Conservation (phyloP, 2,329 filamentous ascomycete species). For the Sclerotinia borealis region DNA sequence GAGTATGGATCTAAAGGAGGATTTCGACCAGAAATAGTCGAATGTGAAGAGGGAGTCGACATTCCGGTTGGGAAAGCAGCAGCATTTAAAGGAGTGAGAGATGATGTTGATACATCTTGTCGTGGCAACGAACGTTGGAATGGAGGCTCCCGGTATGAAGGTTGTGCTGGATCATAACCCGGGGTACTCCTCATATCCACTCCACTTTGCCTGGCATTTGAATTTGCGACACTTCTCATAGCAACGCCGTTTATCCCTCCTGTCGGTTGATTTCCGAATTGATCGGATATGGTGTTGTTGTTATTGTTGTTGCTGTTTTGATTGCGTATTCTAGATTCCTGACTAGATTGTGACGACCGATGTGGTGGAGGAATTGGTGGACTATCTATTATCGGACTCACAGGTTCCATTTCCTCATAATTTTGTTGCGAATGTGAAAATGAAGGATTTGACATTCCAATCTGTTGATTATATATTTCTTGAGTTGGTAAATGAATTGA, state of each 20-base stretch:
- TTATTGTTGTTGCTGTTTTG: constrained; percentile 19
- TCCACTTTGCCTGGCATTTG: constrained; percentile 58
- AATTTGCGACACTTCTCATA: constrained; percentile 58
- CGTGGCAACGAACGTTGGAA: constrained; percentile 5
- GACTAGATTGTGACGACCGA: constrained; percentile 27
- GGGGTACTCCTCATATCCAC: constrained; percentile 46
- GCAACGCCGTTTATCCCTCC: constrained; percentile 66
- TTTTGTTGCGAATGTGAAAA: constrained; percentile 5
- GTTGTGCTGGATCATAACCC: constrained; percentile 24
- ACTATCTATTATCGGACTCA: constrained; percentile 15
- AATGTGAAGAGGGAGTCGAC: constrained; percentile 26
- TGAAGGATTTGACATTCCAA: constrained; percentile 13
- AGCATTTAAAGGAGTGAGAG: constrained; percentile 28
- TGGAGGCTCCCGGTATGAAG: constrained; percentile 15
- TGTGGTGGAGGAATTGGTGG: constrained; percentile 31
- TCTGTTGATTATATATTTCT: constrained; percentile 5
- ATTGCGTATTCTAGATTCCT: constrained; percentile 14
- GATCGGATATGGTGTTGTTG: constrained; percentile 42
- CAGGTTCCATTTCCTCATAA: constrained; percentile 16
- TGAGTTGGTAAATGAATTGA: background rate
- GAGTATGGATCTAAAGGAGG: constrained; percentile 25
- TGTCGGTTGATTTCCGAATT: constrained; percentile 55
- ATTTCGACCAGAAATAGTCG: constrained; percentile 23
- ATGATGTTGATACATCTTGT: constrained; percentile 24
- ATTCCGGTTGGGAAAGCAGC: constrained; percentile 28